These are phyloP conservation scores for Perkinsela sp. DNA, from an alignment of 208 protist genomes.

Conservation along the genomic window DNA sequence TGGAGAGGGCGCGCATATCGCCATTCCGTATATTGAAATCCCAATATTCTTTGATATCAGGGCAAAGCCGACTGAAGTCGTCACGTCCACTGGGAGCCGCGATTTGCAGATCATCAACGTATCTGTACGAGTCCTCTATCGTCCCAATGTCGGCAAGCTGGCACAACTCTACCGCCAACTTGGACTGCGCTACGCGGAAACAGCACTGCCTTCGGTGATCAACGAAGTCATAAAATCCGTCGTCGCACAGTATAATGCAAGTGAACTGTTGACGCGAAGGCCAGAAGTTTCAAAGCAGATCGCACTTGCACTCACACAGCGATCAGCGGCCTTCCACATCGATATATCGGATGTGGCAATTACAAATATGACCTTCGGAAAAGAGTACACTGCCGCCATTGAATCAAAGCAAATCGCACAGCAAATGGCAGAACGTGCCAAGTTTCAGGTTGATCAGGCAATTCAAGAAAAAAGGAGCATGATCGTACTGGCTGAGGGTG, in stretches of 20 bases:
- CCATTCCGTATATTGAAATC: constrained; percentile 78
- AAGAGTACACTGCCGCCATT: constrained; percentile 75
- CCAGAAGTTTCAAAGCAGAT: constrained; percentile 72
- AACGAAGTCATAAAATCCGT: constrained; percentile 94
- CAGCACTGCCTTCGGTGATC: constrained; percentile 86
- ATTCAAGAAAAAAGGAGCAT: constrained; percentile 69
- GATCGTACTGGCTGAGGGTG: constrained; percentile 69
- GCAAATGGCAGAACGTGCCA: constrained; percentile 77
- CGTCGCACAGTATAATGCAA: constrained; percentile 93
- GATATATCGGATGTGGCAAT: constrained; percentile 93
- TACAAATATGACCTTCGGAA: constrained; percentile 77
- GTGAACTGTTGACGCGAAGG: constrained; percentile 85
- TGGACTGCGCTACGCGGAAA: constrained; percentile 84
- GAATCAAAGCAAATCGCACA: constrained; percentile 84
- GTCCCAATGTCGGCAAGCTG: constrained; percentile 64
- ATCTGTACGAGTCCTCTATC: constrained; percentile 86
- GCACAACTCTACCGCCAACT: constrained; percentile 75
- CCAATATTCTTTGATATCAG: constrained; percentile 88
- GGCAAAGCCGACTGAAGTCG: constrained; percentile 50
- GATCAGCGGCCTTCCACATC: constrained; percentile 83
- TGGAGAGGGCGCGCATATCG: constrained; percentile 76
- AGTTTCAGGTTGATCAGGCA: constrained; percentile 73
- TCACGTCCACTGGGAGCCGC: constrained; percentile 52
- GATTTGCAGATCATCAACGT: constrained; percentile 97
- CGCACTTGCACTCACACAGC: constrained; percentile 58